Evolutionary conservation across 2,329 filamentous ascomycete genomes (phyloP).

Genomic region (Colletotrichum spinosum): DNA sequence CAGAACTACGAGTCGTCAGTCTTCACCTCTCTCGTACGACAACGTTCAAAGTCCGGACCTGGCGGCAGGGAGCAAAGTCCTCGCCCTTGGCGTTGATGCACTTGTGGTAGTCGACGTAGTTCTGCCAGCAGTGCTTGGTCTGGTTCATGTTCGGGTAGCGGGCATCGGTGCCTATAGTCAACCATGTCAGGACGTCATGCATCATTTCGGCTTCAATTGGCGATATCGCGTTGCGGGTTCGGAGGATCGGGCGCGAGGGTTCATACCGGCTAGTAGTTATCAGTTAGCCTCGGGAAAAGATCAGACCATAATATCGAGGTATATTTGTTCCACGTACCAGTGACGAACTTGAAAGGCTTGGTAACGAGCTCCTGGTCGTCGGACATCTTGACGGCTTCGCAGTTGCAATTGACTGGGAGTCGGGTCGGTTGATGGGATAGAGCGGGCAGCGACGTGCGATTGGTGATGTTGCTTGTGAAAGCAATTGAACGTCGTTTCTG

Average conservation of each 20-base stretch:
- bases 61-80: constrained; percentile 96
- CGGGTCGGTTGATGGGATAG: constrained; percentile 45
- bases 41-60: constrained; percentile 69
- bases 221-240: constrained; percentile 42
- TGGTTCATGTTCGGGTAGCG: constrained; percentile 99
- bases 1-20: constrained; percentile 76
- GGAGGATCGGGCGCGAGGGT: constrained; percentile 32
- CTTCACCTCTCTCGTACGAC: constrained; percentile 25
- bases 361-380: constrained; percentile 84
- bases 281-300: constrained; percentile 54
- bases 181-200: constrained; percentile 10
- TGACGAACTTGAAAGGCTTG: constrained; percentile 99
- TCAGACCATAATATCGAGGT: constrained; percentile 52
- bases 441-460: constrained; percentile 52
- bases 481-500: constrained; percentile 41
- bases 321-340: constrained; percentile 75
- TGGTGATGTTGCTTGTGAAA: constrained; percentile 45
- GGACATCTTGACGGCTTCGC: constrained; percentile 79
- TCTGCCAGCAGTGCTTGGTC: constrained; percentile 99
- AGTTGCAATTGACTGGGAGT: constrained; percentile 41
- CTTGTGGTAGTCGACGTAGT: constrained; percentile 99
- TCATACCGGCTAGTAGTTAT: constrained; percentile 57
- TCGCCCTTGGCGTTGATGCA: constrained; percentile 98
- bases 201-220: constrained; percentile 42
- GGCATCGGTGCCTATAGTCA: constrained; percentile 91